phyloP scores from a whole-genome alignment of 2,329 filamentous ascomycete genomes.

The Parastagonospora nodorum region DNA sequence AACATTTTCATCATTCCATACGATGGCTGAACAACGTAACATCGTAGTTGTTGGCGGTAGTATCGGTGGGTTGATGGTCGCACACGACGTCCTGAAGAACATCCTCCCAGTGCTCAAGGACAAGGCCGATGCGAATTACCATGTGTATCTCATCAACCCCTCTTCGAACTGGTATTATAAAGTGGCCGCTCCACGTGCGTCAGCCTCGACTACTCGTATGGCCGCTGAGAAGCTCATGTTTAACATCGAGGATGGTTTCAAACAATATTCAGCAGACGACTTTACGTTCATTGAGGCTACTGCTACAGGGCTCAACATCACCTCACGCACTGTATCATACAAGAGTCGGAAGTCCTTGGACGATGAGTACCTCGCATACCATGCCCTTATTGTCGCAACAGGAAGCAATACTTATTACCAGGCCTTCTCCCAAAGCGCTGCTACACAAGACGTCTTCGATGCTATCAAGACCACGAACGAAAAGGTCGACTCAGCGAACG shows the following conservation, averaged over 20 bases:
- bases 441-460: conserved; percentile 23
- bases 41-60: conserved; percentile 44
- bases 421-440: conserved; percentile 50
- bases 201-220: conserved; percentile 56
- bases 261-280: conserved; percentile 53
- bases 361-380: conserved; percentile 51
- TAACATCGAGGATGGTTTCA: conserved; percentile 57
- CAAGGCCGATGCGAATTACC: conserved; percentile 47
- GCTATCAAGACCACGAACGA: conserved; percentile 45
- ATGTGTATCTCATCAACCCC: conserved; percentile 61
- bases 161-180: conserved; percentile 60
- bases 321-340: conserved; percentile 52
- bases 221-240: conserved; percentile 55
- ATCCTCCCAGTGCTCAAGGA: conserved; percentile 41
- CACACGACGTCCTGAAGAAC: conserved; percentile 46
- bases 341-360: conserved; percentile 28
- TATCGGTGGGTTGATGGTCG: conserved; percentile 29
- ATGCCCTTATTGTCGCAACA: conserved; percentile 62
- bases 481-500: conserved; percentile 45
- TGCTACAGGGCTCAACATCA: conserved; percentile 54
- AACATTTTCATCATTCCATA: not conserved
- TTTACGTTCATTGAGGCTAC: conserved; percentile 59
- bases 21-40: conserved; percentile 42
- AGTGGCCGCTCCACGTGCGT: conserved; percentile 58
- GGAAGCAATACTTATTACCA: conserved; percentile 56